phyloP scores from a whole-genome alignment of 352 stramenopile genomes.

The Phytophthora parvispora region DNA sequence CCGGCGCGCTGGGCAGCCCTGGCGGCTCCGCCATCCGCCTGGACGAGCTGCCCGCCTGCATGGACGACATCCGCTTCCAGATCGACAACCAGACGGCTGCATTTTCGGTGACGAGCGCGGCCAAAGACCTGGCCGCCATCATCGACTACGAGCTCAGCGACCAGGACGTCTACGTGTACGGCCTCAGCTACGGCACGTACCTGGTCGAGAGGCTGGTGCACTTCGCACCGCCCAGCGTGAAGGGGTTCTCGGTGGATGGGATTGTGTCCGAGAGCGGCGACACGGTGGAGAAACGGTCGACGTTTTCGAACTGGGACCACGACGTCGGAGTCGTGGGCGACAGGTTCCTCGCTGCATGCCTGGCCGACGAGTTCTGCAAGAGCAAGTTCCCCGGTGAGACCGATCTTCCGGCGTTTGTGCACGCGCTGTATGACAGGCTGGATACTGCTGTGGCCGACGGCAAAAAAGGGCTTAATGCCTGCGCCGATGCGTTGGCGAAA shows the following conservation, averaged over 20 bases:
- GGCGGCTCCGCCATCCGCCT: conserved; percentile 59
- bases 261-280: conserved; percentile 71
- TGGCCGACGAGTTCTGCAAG: conserved; percentile 69
- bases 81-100: conserved; percentile 77
- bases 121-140: conserved; percentile 68
- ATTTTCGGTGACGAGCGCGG: conserved; percentile 80
- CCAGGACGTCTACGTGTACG: conserved; percentile 77
- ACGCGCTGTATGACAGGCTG: conserved; percentile 60
- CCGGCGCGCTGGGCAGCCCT: conserved; percentile 58
- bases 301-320: conserved; percentile 86
- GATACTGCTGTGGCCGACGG: conserved; percentile 54
- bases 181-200: conserved; percentile 84
- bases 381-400: conserved; percentile 66
- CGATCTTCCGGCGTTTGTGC: conserved; percentile 60
- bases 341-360: conserved; percentile 66
- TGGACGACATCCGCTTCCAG: conserved; percentile 78
- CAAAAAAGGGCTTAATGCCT: conserved; percentile 49
- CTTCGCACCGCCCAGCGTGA: conserved; percentile 52
- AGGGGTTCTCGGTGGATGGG: conserved; percentile 68
- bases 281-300: conserved; percentile 64
- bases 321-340: conserved; percentile 72
- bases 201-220: conserved; percentile 73
- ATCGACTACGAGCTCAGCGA: conserved; percentile 57
- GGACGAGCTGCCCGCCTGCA: conserved; percentile 70
- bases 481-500: conserved; percentile 53